Evolutionary conservation across 768 basidiomycete species (phyloP).

Genomic region (Lentinula detonsa): DNA sequence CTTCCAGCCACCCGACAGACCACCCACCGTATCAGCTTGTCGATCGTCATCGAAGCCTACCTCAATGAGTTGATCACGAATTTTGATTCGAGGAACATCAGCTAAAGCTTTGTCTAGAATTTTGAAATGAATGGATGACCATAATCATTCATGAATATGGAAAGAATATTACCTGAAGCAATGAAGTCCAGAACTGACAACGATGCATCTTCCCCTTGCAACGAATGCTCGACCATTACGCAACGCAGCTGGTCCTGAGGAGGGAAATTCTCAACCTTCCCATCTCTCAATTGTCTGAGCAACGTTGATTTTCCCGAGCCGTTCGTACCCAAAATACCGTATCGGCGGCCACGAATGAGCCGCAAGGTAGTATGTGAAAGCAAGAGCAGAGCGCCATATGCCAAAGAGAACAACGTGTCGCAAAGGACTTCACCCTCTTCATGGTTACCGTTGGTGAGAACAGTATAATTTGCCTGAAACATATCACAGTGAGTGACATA

Average conservation of each 20-base stretch:
- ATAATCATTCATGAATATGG: slow-evolving; percentile 11
- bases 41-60: slow-evolving; percentile 89
- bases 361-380: slow-evolving; percentile 91
- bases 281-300: slow-evolving; percentile 91
- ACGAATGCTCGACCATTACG: slow-evolving; percentile 96
- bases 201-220: slow-evolving; percentile 90
- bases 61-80: slow-evolving; percentile 72
- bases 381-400: slow-evolving; percentile 90
- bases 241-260: slow-evolving; percentile 79
- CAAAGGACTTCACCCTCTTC: slow-evolving; percentile 85
- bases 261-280: slow-evolving; percentile 96
- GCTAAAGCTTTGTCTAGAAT: slow-evolving; percentile 61
- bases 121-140: neutral
- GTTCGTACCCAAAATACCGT: slow-evolving; percentile 95
- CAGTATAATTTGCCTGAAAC: slow-evolving; percentile 52
- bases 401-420: slow-evolving; percentile 91
- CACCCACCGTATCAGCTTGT: slow-evolving; percentile 81
- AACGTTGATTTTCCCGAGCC: slow-evolving; percentile 95
- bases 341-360: slow-evolving; percentile 84
- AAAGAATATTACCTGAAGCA: slow-evolving; percentile 50
- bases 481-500: neutral
- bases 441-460: slow-evolving; percentile 31
- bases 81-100: slow-evolving; percentile 57
- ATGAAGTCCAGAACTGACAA: slow-evolving; percentile 86
- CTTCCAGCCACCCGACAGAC: slow-evolving; percentile 97